Evolutionary conservation across 2,329 filamentous ascomycete species (phyloP).

Genomic region (Xylaria sp.): DNA sequence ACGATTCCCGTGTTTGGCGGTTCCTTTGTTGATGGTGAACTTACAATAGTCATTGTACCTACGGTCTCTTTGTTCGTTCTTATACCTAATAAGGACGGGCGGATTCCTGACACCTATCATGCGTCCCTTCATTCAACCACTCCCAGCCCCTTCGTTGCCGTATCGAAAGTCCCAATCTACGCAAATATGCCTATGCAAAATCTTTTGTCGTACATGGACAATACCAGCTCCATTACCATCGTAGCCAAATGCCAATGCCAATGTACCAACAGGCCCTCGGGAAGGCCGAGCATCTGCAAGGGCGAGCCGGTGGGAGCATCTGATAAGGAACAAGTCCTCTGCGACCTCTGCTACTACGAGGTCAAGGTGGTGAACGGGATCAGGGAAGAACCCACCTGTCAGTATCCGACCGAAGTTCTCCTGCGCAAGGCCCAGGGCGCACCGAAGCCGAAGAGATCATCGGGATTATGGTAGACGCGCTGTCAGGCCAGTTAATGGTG

Average conservation of each 20-base stretch:
- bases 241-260: slow-evolving; percentile 10
- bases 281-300: slow-evolving; percentile 6
- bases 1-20: too few species aligned
- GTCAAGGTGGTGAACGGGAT: slow-evolving; percentile 7
- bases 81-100: neutral
- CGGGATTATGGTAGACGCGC: too few species aligned
- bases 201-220: neutral
- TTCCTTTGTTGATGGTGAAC: slow-evolving; percentile 4
- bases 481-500: too few species aligned
- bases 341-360: slow-evolving; percentile 15
- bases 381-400: slow-evolving; percentile 13
- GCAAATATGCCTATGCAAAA: too few species aligned
- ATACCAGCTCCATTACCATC: neutral
- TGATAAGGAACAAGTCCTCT: slow-evolving; percentile 12
- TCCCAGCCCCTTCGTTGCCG: neutral
- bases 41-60: too few species aligned
- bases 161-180: too few species aligned
- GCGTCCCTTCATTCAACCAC: neutral
- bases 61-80: neutral
- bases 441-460: too few species aligned
- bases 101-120: neutral
- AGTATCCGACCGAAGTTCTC: slow-evolving; percentile 14
- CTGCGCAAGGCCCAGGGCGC: too few species aligned
- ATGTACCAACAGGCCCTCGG: slow-evolving; percentile 5
- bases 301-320: slow-evolving; percentile 5